Percentiles rank a stretch among this genome's conserved stretches.
Conservation (phyloP, 805 yeast species). For the Nakazawaea populi region DNA sequence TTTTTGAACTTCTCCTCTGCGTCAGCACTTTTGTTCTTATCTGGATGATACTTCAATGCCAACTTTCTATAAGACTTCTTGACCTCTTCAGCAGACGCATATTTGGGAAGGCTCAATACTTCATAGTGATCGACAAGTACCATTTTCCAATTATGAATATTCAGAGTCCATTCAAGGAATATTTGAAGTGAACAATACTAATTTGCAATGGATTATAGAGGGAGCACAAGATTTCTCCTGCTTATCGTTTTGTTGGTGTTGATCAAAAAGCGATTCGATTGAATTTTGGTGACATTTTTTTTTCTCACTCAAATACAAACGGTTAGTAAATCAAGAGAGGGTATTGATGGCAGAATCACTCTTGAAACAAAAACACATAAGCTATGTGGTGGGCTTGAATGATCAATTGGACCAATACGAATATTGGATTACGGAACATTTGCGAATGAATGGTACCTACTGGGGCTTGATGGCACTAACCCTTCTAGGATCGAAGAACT, state of each 20-base stretch:
- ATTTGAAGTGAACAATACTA: too few relatives aligned
- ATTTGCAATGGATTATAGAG: too few relatives aligned
- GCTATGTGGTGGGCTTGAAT: slow-evolving; percentile 50
- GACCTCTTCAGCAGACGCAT: slow-evolving; percentile 53
- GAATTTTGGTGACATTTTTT: too few relatives aligned
- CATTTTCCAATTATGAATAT: not conserved
- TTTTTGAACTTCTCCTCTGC: slow-evolving; percentile 8
- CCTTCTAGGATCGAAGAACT: slow-evolving; percentile 47
- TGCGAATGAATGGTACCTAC: slow-evolving; percentile 85
- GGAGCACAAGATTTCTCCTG: too few relatives aligned
- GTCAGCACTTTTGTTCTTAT: slow-evolving; percentile 53
- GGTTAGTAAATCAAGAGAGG: too few relatives aligned
- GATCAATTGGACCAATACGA: slow-evolving; percentile 54
- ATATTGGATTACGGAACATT: slow-evolving; percentile 87
- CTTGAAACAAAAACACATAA: slow-evolving; percentile 46
- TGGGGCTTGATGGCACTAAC: slow-evolving; percentile 88
- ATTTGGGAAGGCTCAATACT: slow-evolving; percentile 44
- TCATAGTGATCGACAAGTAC: slow-evolving; percentile 47
- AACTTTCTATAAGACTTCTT: slow-evolving; percentile 75
- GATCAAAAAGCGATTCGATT: too few relatives aligned
- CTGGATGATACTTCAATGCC: slow-evolving; percentile 76
- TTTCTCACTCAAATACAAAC: too few relatives aligned
- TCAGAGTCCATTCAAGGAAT: not conserved
- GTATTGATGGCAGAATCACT: not conserved
- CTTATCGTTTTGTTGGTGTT: too few relatives aligned